phyloP scores from a whole-genome alignment of 176 grass and related monocot species.

The Oryza coarctata region DNA sequence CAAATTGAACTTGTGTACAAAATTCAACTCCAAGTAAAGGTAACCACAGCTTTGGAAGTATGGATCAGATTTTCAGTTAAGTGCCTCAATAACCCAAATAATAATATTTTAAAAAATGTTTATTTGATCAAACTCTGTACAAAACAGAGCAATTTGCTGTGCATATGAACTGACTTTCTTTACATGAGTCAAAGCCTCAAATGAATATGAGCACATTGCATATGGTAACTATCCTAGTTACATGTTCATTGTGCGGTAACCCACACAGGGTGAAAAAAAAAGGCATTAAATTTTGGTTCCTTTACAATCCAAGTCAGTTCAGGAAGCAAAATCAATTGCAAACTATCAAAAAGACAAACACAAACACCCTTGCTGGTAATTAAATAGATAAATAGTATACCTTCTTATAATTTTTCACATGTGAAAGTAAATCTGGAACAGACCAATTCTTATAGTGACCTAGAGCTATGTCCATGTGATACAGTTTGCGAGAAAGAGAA shows the following conservation, averaged over 20 bases:
- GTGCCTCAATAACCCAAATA: background rate
- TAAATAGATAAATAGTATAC: slow-evolving; percentile 26
- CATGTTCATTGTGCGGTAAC: background rate
- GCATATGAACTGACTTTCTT: background rate
- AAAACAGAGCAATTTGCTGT: background rate
- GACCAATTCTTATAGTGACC: slow-evolving; percentile 93
- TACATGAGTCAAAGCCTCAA: background rate
- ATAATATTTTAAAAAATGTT: background rate
- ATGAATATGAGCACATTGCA: slow-evolving; percentile 2
- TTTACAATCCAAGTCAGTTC: background rate
- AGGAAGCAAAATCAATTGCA: slow-evolving; percentile 7
- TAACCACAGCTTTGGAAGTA: background rate
- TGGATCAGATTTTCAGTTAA: background rate
- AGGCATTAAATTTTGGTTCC: background rate
- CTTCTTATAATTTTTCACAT: slow-evolving; percentile 86
- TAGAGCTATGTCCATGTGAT: slow-evolving; percentile 90
- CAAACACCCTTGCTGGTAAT: background rate
- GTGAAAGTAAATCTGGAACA: slow-evolving; percentile 71
- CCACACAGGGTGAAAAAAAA: background rate
- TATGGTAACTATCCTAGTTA: background rate
- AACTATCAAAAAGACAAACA: background rate
- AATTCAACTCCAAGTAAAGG: slow-evolving; percentile 8
- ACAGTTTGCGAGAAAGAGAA: slow-evolving; percentile 82
- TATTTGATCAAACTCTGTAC: background rate
- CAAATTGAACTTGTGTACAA: background rate